Evolutionary conservation across 345 rosid genomes (phyloP).

Genomic region (Rhodomyrtus tomentosa): DNA sequence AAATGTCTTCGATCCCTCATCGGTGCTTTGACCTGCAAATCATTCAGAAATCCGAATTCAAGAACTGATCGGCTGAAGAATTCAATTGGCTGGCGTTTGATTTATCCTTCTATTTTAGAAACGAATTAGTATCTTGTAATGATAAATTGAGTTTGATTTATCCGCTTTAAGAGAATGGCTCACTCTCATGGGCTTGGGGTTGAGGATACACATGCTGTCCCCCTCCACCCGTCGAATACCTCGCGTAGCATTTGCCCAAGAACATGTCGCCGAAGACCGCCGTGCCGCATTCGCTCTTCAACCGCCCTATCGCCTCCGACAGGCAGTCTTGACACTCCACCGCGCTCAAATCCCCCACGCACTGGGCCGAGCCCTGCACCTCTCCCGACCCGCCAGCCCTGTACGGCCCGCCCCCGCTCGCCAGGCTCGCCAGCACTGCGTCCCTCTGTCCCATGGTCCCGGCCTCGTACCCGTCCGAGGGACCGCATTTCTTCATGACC

Average conservation of each 20-base stretch:
- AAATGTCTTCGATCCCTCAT: conserved; percentile 65
- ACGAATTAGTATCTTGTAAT: not conserved
- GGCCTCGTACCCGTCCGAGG: conserved; percentile 49
- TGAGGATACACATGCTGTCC: conserved; percentile 8
- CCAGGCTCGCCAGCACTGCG: conserved; percentile 40
- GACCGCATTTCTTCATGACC: conserved; percentile 72
- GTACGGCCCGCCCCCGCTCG: conserved; percentile 32
- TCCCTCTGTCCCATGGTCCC: conserved; percentile 47
- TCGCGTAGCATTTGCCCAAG: conserved; percentile 74
- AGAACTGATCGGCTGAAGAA: not conserved
- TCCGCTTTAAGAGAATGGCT: not conserved
- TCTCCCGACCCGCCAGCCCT: conserved; percentile 66
- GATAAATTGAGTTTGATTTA: not conserved
- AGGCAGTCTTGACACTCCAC: conserved; percentile 74
- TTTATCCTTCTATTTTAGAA: not conserved
- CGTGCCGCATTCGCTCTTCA: conserved; percentile 59
- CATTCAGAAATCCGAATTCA: not conserved
- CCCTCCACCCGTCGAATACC: conserved; percentile 38
- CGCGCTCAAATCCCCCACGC: conserved; percentile 58
- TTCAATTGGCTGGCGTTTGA: not conserved
- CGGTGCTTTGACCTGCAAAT: not conserved
- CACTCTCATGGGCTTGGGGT: conserved; percentile 20
- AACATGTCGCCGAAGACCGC: conserved; percentile 62
- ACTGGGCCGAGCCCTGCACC: conserved; percentile 82
- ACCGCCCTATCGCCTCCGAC: conserved; percentile 55